Evolutionary conservation across 2,329 filamentous ascomycete genomes (phyloP), one percentile per base, ranked within the genome.

Genomic region (Trichophyton schoenleinii): DNA sequence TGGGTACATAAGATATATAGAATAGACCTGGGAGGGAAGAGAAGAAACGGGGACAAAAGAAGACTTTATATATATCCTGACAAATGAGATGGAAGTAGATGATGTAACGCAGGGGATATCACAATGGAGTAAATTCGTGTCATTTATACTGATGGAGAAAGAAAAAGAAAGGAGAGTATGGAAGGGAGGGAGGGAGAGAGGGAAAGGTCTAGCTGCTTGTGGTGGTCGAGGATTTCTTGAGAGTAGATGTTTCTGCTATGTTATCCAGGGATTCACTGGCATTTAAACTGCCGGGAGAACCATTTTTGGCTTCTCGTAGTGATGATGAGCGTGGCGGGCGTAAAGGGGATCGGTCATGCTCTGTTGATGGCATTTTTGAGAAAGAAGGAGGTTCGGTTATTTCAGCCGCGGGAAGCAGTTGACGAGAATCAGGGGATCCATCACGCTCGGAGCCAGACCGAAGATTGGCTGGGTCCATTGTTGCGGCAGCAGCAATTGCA

Each of bases 251-350:
- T 46, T 52, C 60, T 11, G 60, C 58, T 4, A 53, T 46, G 18
- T 38, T 52, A 6, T 62, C 60, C 31, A 61, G 25, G 18, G 57
- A 53, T 38, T 63, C 60, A 13, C 48, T 58, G 9, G 57, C 57
- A 3, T 42, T 44, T 42, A 22, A 25, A 53, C 60, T 63, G 13
- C 53, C 58, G 11, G 58, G 58, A 9, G 63, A 60, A 28, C 60
- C 58, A 4, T 46, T 28, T 13, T 59, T 63, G 11, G 48, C 53
- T 55, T 64, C 68, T 55, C 62, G 67, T 48, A 75, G 64, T 9
- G 73, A 76, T 13, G 73, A 75, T n/a, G 72, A 74, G n/a, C 72
- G 72, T 3, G 72, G 71, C 58, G 73, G 73, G 7, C 68, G 70
- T 25, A 67, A 38, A 11, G 70, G 18, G 9, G 62, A 57, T 2